Percentiles rank a stretch among this genome's conserved stretches.
Evolutionary conservation across 2,329 filamentous ascomycete species (phyloP).

Genomic region (Colletotrichum coccodes): DNA sequence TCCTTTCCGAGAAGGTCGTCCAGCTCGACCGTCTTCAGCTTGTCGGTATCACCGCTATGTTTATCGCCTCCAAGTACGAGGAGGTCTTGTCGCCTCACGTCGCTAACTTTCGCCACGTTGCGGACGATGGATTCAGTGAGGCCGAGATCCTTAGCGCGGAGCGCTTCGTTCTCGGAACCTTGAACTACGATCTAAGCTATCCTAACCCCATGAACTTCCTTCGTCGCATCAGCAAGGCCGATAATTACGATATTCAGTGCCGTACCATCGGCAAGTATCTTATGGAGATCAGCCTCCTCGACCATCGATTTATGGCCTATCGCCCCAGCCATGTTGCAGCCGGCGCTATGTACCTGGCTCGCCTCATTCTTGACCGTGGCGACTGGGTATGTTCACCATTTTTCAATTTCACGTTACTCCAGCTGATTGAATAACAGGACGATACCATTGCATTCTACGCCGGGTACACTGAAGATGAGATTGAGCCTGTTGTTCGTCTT

Average conservation of each 20-base stretch:
- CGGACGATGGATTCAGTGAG: slow-evolving; percentile 95
- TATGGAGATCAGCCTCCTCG: slow-evolving; percentile 94
- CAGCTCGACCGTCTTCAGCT: slow-evolving; percentile 96
- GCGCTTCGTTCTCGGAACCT: slow-evolving; percentile 87
- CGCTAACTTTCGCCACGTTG: slow-evolving; percentile 95
- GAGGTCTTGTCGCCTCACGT: slow-evolving; percentile 97
- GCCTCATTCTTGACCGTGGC: slow-evolving; percentile 89
- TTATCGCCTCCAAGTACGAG: slow-evolving; percentile 99
- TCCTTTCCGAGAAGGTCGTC: slow-evolving; percentile 94
- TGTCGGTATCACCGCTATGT: slow-evolving; percentile 98
- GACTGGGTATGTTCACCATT: slow-evolving; percentile 78
- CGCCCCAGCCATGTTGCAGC: slow-evolving; percentile 91
- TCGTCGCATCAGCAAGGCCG: slow-evolving; percentile 97
- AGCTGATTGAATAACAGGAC: slow-evolving; percentile 66
- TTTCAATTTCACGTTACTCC: slow-evolving; percentile 27
- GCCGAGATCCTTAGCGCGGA: slow-evolving; percentile 97
- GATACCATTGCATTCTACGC: slow-evolving; percentile 89
- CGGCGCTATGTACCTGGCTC: slow-evolving; percentile 93
- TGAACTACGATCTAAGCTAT: slow-evolving; percentile 98
- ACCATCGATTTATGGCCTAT: slow-evolving; percentile 92
- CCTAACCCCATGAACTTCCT: slow-evolving; percentile 99
- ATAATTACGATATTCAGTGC: slow-evolving; percentile 98
- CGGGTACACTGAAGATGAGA: slow-evolving; percentile 92
- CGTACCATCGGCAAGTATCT: slow-evolving; percentile 97
- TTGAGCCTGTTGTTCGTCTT: slow-evolving; percentile 88